Evolutionary conservation across 257 asterid species (phyloP), one percentile per base, ranked within the genome.

Genomic region (Solanum peruvianum): DNA sequence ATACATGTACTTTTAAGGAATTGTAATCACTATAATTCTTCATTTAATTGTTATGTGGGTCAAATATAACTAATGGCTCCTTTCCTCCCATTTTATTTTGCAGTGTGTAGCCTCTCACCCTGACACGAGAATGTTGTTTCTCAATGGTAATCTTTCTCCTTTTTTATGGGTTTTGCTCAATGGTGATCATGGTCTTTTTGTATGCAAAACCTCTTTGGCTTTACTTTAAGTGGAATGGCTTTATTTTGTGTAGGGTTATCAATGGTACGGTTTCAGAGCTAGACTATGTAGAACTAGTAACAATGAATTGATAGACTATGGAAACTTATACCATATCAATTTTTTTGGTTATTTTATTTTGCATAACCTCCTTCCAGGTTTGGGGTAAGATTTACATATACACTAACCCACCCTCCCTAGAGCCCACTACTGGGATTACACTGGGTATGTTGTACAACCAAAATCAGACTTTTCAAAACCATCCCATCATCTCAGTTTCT

Each of bases 81-180:
- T 49, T 47, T 81, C 69, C 20, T 81, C 31, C 44, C 15, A 11
- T 49, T 81, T 81, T 10, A 29, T 29, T 81, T 90, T 92, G 92
- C 98, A 97, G 99, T 94, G 99, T 86, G 99, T 97, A 89, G 99
- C 99, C 84, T 95, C 98, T 76, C 99, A 97, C 91, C 94, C 95
- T 1, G 96, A 95, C 89, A 97, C 99, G 42, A 93, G 99, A 93
- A 94, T 92, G 96, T 87, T 91, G 84, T 97, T 97, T 93, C 96
- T 97, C 84, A 93, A 93, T 86, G 99, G 99, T 95, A 95, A 56
- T 60, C 67, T 42, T 85, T 62, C 37, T 7, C 8, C 12, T 5
- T 11, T 64, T 44, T 67, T 23, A 49, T 14, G 60, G 39, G 45
- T 52, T 25, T 58, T 62, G 14, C 7, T 76, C 83, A 76, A 14